These are phyloP conservation scores for Psophocarpus tetragonolobus DNA, from an alignment of 306 rosid species.

Conservation along the genomic window DNA sequence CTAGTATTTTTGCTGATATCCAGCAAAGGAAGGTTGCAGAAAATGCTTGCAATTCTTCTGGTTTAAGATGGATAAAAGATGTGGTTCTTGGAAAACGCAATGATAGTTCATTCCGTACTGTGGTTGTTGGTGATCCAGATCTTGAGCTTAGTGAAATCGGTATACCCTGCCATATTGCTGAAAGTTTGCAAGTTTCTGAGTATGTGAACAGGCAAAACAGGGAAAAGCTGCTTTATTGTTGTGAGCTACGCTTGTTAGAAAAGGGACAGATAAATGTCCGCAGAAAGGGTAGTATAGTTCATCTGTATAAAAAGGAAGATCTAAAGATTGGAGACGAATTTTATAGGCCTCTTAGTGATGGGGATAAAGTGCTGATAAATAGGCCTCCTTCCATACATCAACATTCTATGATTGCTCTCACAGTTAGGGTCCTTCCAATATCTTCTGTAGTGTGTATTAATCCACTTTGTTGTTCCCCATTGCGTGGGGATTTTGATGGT, in stretches of 20 bases:
- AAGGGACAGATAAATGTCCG: constrained; percentile 64
- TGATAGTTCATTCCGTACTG: constrained; percentile 76
- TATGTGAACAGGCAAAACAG: constrained; percentile 63
- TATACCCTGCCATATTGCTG: constrained; percentile 81
- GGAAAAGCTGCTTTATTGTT: constrained; percentile 52
- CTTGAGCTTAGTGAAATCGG: constrained; percentile 85
- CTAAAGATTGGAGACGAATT: constrained; percentile 69
- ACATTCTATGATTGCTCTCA: constrained; percentile 79
- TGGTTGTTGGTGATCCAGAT: constrained; percentile 90
- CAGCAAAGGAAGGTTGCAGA: constrained; percentile 61
- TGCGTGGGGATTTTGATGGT: constrained; percentile 97
- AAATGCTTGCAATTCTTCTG: constrained; percentile 70
- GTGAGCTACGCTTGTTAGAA: constrained; percentile 61
- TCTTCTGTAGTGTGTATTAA: constrained; percentile 68
- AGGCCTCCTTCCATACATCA: constrained; percentile 99
- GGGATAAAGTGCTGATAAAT: constrained; percentile 78
- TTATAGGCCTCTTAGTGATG: constrained; percentile 73
- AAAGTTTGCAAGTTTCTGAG: constrained; percentile 70
- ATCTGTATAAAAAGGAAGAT: constrained; percentile 48
- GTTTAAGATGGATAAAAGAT: constrained; percentile 94
- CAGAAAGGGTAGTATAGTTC: constrained; percentile 52
- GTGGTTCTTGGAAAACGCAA: constrained; percentile 93
- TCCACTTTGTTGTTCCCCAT: constrained; percentile 91
- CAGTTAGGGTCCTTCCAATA: constrained; percentile 73
- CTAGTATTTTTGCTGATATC: constrained; percentile 48